Evolutionary conservation across 306 rosid species (phyloP), one percentile per base, ranked within the genome.

Genomic region (Fragaria iinumae): DNA sequence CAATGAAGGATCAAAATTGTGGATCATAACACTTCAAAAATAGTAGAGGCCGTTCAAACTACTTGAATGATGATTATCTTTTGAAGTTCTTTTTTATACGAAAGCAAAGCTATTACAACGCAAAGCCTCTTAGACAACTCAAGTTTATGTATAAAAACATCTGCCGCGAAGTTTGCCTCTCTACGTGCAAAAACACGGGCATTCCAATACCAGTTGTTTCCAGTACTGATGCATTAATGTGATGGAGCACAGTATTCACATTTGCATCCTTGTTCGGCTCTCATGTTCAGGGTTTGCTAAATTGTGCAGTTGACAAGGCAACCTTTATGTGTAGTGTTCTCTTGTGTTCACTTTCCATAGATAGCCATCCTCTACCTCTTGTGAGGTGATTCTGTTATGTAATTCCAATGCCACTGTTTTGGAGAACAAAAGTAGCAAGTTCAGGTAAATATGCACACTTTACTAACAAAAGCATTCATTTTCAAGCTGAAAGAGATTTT

Each of bases 191-290:
- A n/a, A n/a, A n/a, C n/a, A n/a, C n/a, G n/a, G n/a, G n/a, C n/a
- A n/a, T n/a, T n/a, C n/a, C n/a, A 43, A 71, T 66, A 75, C 77
- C 68, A 25, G 81, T 86, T 82, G 44, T 53, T 80, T 75, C 86
- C 4, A 45, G 20, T 57, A 73, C 45, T 38, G 87, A 70, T 18
- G 75, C 84, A 9, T 69, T 77, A 72, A 81, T 38, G 55, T 82
- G 50, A 67, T 32, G 67, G 80, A 71, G 72, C 43, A 48, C 11
- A 5, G 32, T 71, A 50, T 38, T 16, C 21, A 9, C 59, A 47
- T 47, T 10, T 43, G 6, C 18, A 6, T 20, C 63, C 32, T 18
- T 34, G 16, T 34, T 69, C 21, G 38, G 14, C 21, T 38, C 39
- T 39, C 25, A 9, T 9, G 32, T 32, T 36, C 3, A 11, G 1